These are phyloP conservation scores for Paralagenidium karlingii DNA, from an alignment of 352 stramenopile species.

Conservation along the genomic window DNA sequence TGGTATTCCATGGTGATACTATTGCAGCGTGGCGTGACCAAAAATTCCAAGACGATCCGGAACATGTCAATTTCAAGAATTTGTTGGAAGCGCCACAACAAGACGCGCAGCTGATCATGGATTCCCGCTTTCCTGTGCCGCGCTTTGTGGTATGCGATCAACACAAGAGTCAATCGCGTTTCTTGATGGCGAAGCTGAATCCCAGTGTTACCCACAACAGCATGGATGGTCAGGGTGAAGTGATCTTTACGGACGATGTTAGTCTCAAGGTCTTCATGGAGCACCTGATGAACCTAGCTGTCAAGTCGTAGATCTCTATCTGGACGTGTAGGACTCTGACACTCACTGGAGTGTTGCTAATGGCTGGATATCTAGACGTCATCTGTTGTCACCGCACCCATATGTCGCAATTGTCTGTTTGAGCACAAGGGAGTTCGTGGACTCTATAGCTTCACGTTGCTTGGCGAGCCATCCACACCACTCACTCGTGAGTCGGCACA, in stretches of 20 bases:
- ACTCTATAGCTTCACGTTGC: too few relatives aligned
- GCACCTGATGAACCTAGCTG: conserved; percentile 89
- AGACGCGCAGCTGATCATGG: conserved; percentile 98
- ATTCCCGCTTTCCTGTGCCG: conserved; percentile 96
- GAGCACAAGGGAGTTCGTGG: too few relatives aligned
- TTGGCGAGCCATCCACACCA: too few relatives aligned
- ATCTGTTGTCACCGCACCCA: too few relatives aligned
- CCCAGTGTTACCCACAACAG: conserved; percentile 95
- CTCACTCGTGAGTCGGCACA: too few relatives aligned
- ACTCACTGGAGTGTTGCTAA: too few relatives aligned
- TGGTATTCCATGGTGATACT: conserved; percentile 99
- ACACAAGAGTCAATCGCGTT: conserved; percentile 98
- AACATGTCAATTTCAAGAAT: conserved; percentile 97
- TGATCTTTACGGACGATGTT: conserved; percentile 99
- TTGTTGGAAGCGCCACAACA: conserved; percentile 95
- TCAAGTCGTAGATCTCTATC: conserved; percentile 54
- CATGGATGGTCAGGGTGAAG: conserved; percentile 87
- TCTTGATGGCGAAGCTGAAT: conserved; percentile 99
- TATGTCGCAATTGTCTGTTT: too few relatives aligned
- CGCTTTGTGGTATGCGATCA: conserved; percentile 99
- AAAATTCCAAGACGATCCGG: conserved; percentile 89
- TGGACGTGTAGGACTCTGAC: too few relatives aligned
- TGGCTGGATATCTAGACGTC: too few relatives aligned
- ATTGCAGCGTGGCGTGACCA: conserved; percentile 98
- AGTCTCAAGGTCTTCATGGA: conserved; percentile 99